phyloP scores from a whole-genome alignment of 495 filamentous ascomycete genomes.

The Xylaria scruposa region DNA sequence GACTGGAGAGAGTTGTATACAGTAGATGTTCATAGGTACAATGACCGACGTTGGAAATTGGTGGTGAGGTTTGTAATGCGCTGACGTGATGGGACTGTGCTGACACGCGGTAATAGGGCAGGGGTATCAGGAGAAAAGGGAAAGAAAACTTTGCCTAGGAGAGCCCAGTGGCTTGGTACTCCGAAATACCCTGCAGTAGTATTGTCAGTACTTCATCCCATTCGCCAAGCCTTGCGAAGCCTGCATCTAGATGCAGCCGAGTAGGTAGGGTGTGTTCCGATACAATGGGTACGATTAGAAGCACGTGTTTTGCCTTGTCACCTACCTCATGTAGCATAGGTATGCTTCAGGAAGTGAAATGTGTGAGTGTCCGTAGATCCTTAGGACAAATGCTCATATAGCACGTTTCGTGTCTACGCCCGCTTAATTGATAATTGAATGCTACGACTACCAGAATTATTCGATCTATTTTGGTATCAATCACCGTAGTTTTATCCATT shows the following conservation, averaged over 20 bases:
- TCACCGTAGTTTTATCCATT: neutral
- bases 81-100: neutral
- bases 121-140: neutral
- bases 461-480: conserved; percentile 15
- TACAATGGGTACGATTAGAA: neutral
- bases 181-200: conserved; percentile 19
- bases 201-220: conserved; percentile 6
- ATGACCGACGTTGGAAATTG: conserved; percentile 7
- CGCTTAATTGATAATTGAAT: neutral
- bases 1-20: neutral
- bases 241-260: conserved; percentile 17
- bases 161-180: conserved; percentile 21
- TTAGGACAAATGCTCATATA: neutral
- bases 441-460: neutral
- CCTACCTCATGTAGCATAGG: neutral
- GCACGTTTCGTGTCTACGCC: too few species aligned
- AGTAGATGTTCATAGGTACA: neutral
- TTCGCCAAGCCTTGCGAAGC: conserved; percentile 24
- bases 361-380: neutral
- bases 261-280: conserved; percentile 8
- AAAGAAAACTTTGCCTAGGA: neutral
- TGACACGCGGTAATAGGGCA: conserved; percentile 1
- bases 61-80: conserved; percentile 17
- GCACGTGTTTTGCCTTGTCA: conserved; percentile 11
- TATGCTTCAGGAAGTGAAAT: neutral